Conservation (phyloP, 140 eudicot species). For the Anethum foeniculum region DNA sequence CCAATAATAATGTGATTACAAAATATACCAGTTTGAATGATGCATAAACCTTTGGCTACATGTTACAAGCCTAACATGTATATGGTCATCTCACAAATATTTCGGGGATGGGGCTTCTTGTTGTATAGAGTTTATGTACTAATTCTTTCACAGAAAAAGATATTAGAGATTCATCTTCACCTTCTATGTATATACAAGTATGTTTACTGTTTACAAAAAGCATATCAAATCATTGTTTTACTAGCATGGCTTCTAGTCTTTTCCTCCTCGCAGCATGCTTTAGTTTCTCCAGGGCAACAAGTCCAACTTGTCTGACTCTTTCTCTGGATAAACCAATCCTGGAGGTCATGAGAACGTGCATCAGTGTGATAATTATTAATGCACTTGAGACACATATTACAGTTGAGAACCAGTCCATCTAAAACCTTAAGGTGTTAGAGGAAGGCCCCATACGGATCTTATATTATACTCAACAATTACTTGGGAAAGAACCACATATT, state of each 20-base stretch:
- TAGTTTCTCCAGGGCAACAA: conserved; percentile 81
- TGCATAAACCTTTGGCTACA: conserved; percentile 8
- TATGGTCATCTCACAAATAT: not conserved
- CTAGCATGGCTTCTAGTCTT: conserved; percentile 65
- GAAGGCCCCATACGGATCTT: too few species aligned
- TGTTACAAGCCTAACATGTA: conserved; percentile 4
- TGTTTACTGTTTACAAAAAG: conserved; percentile 17
- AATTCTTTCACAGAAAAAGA: conserved; percentile 3
- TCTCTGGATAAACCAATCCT: conserved; percentile 93
- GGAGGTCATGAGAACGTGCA: conserved; percentile 15
- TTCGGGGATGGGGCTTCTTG: conserved; percentile 4
- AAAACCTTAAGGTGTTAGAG: too few species aligned
- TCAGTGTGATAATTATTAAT: not conserved
- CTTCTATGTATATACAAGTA: conserved; percentile 11
- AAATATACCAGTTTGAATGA: conserved; percentile 10
- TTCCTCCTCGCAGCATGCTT: conserved; percentile 68
- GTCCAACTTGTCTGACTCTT: conserved; percentile 86
- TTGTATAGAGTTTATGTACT: conserved; percentile 12
- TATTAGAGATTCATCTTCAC: conserved; percentile 5
- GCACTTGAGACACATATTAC: not conserved
- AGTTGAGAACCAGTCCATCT: too few species aligned
- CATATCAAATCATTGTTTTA: conserved; percentile 36
- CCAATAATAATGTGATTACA: not conserved
- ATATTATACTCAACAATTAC: too few species aligned
- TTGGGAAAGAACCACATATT: not conserved